Base-by-base conservation (phyloP, 768 basidiomycete genomes). In the Suillus bovinus region DNA sequence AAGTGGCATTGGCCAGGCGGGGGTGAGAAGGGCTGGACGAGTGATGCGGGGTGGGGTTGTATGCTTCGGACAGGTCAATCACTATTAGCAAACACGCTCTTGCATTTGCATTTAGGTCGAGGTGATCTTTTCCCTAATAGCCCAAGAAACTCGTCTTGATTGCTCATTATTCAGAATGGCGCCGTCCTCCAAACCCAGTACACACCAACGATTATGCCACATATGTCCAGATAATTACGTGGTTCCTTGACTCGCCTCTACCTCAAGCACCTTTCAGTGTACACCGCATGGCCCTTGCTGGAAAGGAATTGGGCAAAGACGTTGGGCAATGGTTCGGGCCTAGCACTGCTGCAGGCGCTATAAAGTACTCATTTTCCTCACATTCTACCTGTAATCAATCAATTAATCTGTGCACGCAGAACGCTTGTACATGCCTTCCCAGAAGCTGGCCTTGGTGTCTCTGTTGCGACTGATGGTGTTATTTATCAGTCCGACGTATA, bases 241-340 rank as follows among this genome's bases (percentile, higher is more conserved):
- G 96, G 94, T 99, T 99, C 78, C 77, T 98, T 52, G 96, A 99
- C 71, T 88, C 90, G 2, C 96, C 96, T 0, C 82, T 88, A 0
- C 86, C 91, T 0, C 80, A 89, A 34, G 87, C 90, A 20, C 96
- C 96, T 0, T 99, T 99, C 72, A 91, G 92, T 66, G 93, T 99
- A 8, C 96, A 99, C 75, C 85, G 94, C 53, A 97, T 99, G 90
- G 96, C 96, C 0, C 79, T 95, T 24, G 90, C 95, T 0, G 96
- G 96, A 0, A 96, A 98, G 71, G 90, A 95, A 68, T 83, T 98
- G 1, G 96, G 96, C 14, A 98, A 93, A 64, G 93, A 94, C 66
- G 91, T 98, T 0, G 96, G 96, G 1, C 91, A 94, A 74, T 99
- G 96, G 96, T 99, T 99, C 70, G 96, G 96, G 0, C 96, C 96